These are phyloP conservation scores for Populus ilicifolia DNA, from an alignment of 345 rosid species.

Conservation along the genomic window DNA sequence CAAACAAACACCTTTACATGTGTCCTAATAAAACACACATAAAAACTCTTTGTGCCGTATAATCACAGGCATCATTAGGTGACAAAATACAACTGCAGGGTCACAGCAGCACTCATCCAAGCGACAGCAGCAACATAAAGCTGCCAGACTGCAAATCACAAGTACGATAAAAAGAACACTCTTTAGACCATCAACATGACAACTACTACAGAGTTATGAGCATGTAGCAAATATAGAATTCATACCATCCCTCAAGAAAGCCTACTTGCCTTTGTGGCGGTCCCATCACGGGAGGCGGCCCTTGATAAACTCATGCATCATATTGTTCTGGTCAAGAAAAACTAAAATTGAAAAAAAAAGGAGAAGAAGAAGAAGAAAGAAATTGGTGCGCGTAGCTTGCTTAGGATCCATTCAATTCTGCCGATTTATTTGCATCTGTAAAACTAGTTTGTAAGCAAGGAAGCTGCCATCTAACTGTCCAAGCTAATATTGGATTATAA, in stretches of 20 bases:
- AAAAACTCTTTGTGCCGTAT: background rate
- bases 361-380: background rate
- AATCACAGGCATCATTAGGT: constrained; percentile 15
- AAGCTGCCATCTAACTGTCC: background rate
- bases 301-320: constrained; percentile 24
- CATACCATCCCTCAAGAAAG: constrained; percentile 55
- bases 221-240: background rate
- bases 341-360: background rate
- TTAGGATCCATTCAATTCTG: background rate
- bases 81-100: constrained; percentile 40
- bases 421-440: background rate
- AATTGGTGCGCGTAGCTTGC: background rate
- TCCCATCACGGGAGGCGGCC: constrained; percentile 54
- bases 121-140: constrained; percentile 69
- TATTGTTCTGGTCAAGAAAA: background rate
- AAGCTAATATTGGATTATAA: background rate
- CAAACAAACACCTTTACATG: background rate
- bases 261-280: constrained; percentile 43
- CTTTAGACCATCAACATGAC: background rate
- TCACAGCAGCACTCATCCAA: constrained; percentile 75
- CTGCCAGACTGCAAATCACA: constrained; percentile 52
- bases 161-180: background rate
- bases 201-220: background rate
- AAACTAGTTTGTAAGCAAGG: background rate
- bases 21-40: background rate